Percentiles rank a stretch among this genome's conserved stretches.
Evolutionary conservation across 805 yeast genomes (phyloP).

Genomic region (Torulaspora delbrueckii): DNA sequence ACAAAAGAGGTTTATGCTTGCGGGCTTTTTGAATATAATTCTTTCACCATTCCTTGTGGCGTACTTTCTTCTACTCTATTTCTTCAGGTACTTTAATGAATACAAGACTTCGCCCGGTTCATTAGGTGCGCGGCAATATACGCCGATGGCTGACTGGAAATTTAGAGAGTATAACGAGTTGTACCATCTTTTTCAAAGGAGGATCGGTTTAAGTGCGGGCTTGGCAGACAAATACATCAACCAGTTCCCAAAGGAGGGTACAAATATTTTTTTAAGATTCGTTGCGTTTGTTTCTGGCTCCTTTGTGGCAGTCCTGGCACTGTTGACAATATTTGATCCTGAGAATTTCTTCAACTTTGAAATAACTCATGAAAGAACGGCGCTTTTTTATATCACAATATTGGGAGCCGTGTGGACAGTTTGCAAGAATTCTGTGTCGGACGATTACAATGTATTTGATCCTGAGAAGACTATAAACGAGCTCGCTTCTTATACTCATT

Average conservation of each 20-base stretch:
- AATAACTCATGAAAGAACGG: slow-evolving; percentile 72
- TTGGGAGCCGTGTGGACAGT: slow-evolving; percentile 88
- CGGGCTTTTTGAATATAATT: slow-evolving; percentile 77
- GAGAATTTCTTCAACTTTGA: slow-evolving; percentile 89
- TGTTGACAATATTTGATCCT: slow-evolving; percentile 74
- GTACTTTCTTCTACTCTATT: slow-evolving; percentile 77
- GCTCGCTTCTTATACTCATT: slow-evolving; percentile 85
- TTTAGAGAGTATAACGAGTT: slow-evolving; percentile 91
- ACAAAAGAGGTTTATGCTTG: slow-evolving; percentile 73
- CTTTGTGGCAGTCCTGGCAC: slow-evolving; percentile 78
- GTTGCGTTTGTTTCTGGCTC: slow-evolving; percentile 80
- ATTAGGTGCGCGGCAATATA: slow-evolving; percentile 78
- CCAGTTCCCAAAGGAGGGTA: slow-evolving; percentile 83
- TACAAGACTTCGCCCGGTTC: slow-evolving; percentile 83
- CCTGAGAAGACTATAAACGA: slow-evolving; percentile 82
- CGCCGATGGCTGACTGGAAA: slow-evolving; percentile 94
- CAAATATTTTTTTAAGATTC: slow-evolving; percentile 52
- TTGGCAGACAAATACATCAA: slow-evolving; percentile 80
- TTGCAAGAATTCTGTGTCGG: slow-evolving; percentile 63
- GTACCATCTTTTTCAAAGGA: slow-evolving; percentile 76
- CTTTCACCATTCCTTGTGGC: slow-evolving; percentile 81
- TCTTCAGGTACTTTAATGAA: slow-evolving; percentile 88
- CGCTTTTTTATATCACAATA: slow-evolving; percentile 79
- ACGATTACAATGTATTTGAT: slow-evolving; percentile 71
- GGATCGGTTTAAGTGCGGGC: slow-evolving; percentile 70